Base-by-base conservation (phyloP, 2,329 filamentous ascomycete species). In the Calonectria hawksworthii region DNA sequence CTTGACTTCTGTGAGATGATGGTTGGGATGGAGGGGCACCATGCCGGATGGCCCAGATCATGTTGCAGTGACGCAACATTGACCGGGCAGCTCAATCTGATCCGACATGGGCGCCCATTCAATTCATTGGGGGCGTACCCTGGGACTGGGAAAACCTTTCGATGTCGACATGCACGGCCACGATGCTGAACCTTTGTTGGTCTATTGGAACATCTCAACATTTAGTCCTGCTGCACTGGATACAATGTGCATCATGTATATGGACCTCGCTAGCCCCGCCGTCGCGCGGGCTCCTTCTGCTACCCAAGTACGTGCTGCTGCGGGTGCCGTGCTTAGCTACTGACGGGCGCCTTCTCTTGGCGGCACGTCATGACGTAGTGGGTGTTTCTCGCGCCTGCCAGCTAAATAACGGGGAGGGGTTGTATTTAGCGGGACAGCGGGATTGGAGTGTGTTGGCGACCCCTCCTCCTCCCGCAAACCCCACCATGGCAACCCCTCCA, bases 401-500 rank as follows among this genome's bases (percentile, higher is more conserved):
- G 28, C 32, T 10, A 36, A 28, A 34, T 38, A 28, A 34, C 34
- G 44, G 56, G 52, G 64, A 65, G 41, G 52, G 64, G 70, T 26
- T 34, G 54, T 52, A 61, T 50, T 50, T 61, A 38, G 34, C 54
- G 71, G 56, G 65, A 73, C 47, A 41, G 71, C 61, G 71, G 70
- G 65, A 73, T 73, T 73, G 71, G 65, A 70, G 47, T 36, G 47
- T 36, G 44, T 56, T 51, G 51, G 51, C 16, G 32, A 30, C 50
- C 38, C 41, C 38, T 47, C 51, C 30, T 32, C 65, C 50, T 67
- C 64, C 71, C 54, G 54, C 56, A 36, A 69, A 69, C 65, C 71
- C 59, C 71, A 64, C 71, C 66, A 65, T 65, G n/a, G 44, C 26
- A 38, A 64, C 71, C 71, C 71, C 66, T 73, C 70, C 65, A 56